Evolutionary conservation across 2,329 filamentous ascomycete genomes (phyloP).

Genomic region (Neoarthrinium moseri): DNA sequence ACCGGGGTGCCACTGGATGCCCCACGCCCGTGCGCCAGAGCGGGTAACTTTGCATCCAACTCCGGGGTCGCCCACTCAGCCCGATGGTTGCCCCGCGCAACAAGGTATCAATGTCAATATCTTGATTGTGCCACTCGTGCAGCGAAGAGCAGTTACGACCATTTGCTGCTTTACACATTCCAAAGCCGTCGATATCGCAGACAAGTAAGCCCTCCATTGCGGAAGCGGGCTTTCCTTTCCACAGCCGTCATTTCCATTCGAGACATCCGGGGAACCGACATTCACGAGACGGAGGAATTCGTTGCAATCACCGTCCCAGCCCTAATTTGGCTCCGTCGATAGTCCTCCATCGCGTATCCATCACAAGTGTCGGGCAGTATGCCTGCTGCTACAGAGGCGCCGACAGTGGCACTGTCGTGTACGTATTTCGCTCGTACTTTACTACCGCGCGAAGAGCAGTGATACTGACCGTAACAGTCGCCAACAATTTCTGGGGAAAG

Average conservation of each 20-base stretch:
- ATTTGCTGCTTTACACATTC: background rate
- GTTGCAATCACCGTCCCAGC: background rate
- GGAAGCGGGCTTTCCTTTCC: background rate
- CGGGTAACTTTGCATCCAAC: no score
- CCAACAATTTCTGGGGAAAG: conserved; percentile 99
- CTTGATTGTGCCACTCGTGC: background rate
- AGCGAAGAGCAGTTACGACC: background rate
- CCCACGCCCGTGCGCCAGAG: no score
- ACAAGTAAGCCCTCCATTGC: background rate
- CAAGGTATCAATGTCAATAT: conserved; percentile 6
- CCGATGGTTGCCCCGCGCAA: conserved; percentile 6
- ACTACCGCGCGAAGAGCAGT: background rate
- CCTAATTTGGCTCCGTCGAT: background rate
- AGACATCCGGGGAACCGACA: conserved; percentile 2
- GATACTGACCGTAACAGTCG: conserved; percentile 59
- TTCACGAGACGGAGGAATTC: background rate
- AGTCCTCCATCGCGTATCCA: no score
- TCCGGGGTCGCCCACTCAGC: no score
- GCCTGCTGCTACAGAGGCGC: conserved; percentile 46
- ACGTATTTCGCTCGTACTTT: conserved; percentile 4
- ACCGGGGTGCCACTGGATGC: no score
- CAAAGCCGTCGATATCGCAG: conserved; percentile 1
- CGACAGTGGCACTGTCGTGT: conserved; percentile 65
- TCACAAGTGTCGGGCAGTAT: conserved; percentile 11
- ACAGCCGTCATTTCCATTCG: background rate